Percentiles rank a stretch among this genome's conserved stretches.
Conservation (phyloP, 441 rosid species). For the Jatropha podagrica region DNA sequence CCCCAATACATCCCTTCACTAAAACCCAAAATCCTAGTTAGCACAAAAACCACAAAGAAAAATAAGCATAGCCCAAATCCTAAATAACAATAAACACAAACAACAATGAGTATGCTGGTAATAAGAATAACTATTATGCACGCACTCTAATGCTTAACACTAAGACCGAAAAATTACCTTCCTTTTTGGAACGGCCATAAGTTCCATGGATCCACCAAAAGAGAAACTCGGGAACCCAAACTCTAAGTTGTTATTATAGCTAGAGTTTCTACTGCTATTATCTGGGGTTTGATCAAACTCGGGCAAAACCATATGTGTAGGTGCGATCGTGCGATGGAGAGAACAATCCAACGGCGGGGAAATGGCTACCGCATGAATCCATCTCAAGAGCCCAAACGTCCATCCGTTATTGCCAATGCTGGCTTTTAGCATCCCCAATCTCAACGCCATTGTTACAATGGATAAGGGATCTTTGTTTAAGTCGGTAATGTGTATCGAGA, state of each 20-base stretch:
- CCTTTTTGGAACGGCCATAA: slow-evolving; percentile 87
- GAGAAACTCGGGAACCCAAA: slow-evolving; percentile 44
- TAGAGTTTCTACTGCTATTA: neutral
- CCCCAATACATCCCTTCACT: neutral
- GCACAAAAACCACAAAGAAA: neutral
- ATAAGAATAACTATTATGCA: neutral
- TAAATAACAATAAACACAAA: neutral
- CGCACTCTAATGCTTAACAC: neutral
- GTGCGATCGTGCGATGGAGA: slow-evolving; percentile 28
- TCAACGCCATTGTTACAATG: slow-evolving; percentile 44
- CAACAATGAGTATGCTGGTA: neutral
- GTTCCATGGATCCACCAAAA: slow-evolving; percentile 60
- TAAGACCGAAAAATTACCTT: slow-evolving; percentile 39
- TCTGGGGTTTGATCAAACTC: slow-evolving; percentile 39
- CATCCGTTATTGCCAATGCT: slow-evolving; percentile 27
- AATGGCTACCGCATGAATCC: slow-evolving; percentile 38
- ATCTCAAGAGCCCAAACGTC: slow-evolving; percentile 32
- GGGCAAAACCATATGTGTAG: slow-evolving; percentile 43
- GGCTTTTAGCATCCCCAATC: slow-evolving; percentile 41
- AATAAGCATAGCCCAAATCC: neutral
- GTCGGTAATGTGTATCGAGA: no score
- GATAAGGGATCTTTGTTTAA: neutral
- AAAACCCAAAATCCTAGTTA: slow-evolving; percentile 18
- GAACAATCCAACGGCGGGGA: slow-evolving; percentile 43
- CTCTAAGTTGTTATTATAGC: slow-evolving; percentile 26